Percentiles rank a stretch among this genome's conserved stretches.
Evolutionary conservation across 2,329 filamentous ascomycete genomes (phyloP).

Genomic region (Aspergillus sp.): DNA sequence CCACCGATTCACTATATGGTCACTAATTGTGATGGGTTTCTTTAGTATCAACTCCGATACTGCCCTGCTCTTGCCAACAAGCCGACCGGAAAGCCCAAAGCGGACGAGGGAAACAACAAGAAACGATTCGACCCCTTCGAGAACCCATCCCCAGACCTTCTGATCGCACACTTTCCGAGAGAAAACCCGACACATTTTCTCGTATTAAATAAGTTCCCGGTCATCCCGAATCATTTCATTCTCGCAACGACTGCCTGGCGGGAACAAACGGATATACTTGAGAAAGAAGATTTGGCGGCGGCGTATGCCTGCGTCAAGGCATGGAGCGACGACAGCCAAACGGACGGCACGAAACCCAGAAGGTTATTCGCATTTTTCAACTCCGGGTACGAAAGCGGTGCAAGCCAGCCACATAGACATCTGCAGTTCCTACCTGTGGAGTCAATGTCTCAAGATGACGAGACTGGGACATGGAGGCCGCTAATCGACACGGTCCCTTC

Average conservation of each 20-base stretch:
- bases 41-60: constrained; percentile 49
- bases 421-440: constrained; percentile 50
- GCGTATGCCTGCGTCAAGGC: constrained; percentile 43
- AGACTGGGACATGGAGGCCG: constrained; percentile 43
- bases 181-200: constrained; percentile 38
- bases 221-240: constrained; percentile 51
- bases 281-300: constrained; percentile 42
- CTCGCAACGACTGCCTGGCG: constrained; percentile 47
- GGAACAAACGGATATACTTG: constrained; percentile 45
- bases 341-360: constrained; percentile 9
- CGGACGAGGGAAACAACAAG: constrained; percentile 16
- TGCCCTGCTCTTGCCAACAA: constrained; percentile 51
- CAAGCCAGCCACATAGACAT: constrained; percentile 50
- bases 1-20: neutral
- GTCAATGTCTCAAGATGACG: constrained; percentile 39
- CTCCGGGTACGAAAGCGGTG: constrained; percentile 49
- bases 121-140: constrained; percentile 47
- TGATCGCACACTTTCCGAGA: constrained; percentile 41
- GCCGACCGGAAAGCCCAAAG: constrained; percentile 29
- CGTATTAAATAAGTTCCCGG: constrained; percentile 50
- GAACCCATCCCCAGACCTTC: constrained; percentile 42
- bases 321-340: constrained; percentile 31
- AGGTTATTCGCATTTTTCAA: constrained; percentile 52
- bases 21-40: neutral
- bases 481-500: constrained; percentile 44